Evolutionary conservation across 2,329 filamentous ascomycete species (phyloP).

Genomic region (Zymoseptoria pseudotritici): DNA sequence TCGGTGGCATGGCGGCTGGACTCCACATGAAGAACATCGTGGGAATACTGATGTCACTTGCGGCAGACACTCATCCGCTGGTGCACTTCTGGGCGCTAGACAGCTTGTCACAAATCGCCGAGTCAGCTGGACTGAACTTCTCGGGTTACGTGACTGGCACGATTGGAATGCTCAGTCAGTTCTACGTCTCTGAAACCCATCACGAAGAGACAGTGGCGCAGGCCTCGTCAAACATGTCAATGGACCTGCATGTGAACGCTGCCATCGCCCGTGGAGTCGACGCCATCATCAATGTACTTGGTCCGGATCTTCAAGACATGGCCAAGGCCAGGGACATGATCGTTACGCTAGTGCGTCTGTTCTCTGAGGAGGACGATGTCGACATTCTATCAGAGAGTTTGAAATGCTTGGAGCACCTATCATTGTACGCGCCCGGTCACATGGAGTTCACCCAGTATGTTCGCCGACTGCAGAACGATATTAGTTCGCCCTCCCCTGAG

Average conservation of each 20-base stretch:
- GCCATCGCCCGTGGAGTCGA: conserved; percentile 84
- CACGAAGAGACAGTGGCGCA: conserved; percentile 73
- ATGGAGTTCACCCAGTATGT: conserved; percentile 83
- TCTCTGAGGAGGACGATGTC: conserved; percentile 61
- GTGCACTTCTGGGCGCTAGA: conserved; percentile 97
- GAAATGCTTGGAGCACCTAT: conserved; percentile 81
- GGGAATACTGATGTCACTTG: conserved; percentile 95
- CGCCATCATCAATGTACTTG: conserved; percentile 92
- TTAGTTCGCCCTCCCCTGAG: conserved; percentile 60
- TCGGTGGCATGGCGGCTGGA: conserved; percentile 94
- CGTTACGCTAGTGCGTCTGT: conserved; percentile 74
- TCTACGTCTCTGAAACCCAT: conserved; percentile 87
- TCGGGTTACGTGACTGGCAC: conserved; percentile 84
- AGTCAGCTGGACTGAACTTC: conserved; percentile 88
- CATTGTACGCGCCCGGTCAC: conserved; percentile 80
- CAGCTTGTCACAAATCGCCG: conserved; percentile 75
- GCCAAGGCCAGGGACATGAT: conserved; percentile 88
- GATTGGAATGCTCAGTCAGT: conserved; percentile 84
- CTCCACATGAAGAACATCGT: conserved; percentile 95
- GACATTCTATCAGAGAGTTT: conserved; percentile 69
- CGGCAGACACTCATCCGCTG: conserved; percentile 87
- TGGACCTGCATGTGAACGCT: conserved; percentile 73
- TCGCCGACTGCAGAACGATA: conserved; percentile 66
- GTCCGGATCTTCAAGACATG: conserved; percentile 88
- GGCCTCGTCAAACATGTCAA: conserved; percentile 82